Evolutionary conservation across 148 eudicot genomes (phyloP).

Genomic region (Dysphania ambrosioides): DNA sequence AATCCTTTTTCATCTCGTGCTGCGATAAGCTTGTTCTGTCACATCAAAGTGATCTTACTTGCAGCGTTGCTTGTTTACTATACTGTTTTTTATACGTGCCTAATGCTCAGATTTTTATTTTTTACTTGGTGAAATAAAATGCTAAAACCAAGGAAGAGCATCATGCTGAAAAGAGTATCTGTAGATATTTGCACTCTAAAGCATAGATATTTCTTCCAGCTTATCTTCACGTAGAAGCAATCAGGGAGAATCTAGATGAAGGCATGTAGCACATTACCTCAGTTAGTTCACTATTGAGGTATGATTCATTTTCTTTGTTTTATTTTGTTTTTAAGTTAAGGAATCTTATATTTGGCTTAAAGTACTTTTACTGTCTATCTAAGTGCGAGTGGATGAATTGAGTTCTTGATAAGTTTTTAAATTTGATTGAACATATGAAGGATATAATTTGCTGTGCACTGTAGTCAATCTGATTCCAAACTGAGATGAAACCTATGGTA

Average conservation of each 20-base stretch:
- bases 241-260: slow-evolving; percentile 10
- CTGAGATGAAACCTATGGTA: no score
- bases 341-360: slow-evolving; percentile 19
- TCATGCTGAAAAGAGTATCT: no score
- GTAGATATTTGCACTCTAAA: not conserved
- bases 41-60: not conserved
- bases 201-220: not conserved
- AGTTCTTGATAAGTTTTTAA: no score
- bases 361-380: slow-evolving; percentile 7
- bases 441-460: no score
- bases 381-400: no score
- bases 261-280: not conserved
- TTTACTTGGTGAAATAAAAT: no score
- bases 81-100: not conserved
- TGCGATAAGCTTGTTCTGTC: not conserved
- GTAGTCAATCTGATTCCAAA: no score
- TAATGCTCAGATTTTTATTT: not conserved
- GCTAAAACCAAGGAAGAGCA: not conserved
- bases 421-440: no score
- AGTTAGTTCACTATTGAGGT: not conserved
- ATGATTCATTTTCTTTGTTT: slow-evolving; percentile 13
- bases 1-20: slow-evolving; percentile 6
- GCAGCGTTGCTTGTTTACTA: not conserved
- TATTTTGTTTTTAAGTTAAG: not conserved
- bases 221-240: not conserved